phyloP scores from a whole-genome alignment of 83 land plant genomes.

The Diphasiastrum complanatum region DNA sequence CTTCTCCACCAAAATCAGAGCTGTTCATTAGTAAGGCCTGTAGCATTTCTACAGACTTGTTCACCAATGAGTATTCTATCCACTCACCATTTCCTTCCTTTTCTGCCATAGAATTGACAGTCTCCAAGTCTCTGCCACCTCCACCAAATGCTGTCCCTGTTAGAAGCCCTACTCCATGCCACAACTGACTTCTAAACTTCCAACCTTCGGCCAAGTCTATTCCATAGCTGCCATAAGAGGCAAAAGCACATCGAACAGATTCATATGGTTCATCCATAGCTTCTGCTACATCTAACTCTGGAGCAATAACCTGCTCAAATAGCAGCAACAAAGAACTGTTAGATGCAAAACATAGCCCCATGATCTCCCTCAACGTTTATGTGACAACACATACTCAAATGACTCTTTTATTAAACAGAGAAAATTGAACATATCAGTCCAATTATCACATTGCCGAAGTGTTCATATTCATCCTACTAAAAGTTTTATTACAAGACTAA shows the following conservation, averaged over 20 bases:
- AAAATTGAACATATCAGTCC: too few relatives aligned
- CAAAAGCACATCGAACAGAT: constrained; percentile 95
- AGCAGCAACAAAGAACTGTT: constrained; percentile 75
- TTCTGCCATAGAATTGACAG: constrained; percentile 69
- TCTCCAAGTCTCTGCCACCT: constrained; percentile 87
- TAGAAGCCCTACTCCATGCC: constrained; percentile 96
- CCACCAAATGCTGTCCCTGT: constrained; percentile 56
- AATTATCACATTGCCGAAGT: too few relatives aligned
- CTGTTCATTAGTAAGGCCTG: constrained; percentile 88
- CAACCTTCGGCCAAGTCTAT: constrained; percentile 83
- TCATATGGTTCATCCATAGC: constrained; percentile 99
- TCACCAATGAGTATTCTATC: constrained; percentile 85
- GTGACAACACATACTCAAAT: too few relatives aligned
- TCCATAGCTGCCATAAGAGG: constrained; percentile 87
- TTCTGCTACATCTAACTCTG: constrained; percentile 89
- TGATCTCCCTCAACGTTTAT: too few relatives aligned
- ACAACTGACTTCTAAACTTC: constrained; percentile 84
- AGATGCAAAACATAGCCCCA: too few relatives aligned
- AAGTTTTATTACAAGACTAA: too few relatives aligned
- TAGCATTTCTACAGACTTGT: constrained; percentile 82
- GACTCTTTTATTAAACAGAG: too few relatives aligned
- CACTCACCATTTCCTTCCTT: constrained; percentile 78
- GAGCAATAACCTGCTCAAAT: constrained; percentile 93
- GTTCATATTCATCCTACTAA: too few relatives aligned
- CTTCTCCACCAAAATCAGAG: constrained; percentile 63